A percentile compares a stretch with the other conserved stretches of the same genome.
phyloP scores from a whole-genome alignment of 257 asterid species.

The Plantago major region DNA sequence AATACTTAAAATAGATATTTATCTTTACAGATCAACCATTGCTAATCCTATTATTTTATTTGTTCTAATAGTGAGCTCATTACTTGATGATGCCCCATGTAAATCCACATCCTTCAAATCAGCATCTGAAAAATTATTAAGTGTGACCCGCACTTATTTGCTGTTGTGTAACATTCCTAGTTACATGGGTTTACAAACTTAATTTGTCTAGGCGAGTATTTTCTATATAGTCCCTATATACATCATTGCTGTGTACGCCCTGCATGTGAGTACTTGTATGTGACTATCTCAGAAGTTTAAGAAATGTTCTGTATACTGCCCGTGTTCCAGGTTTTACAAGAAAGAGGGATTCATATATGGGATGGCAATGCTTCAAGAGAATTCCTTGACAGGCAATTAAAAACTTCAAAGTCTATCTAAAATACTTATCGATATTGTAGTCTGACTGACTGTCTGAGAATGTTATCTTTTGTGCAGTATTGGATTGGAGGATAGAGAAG shows the following conservation, averaged over 20 bases:
- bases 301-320: conserved; percentile 2
- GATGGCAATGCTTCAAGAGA: conserved; percentile 82
- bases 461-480: conserved; percentile 35
- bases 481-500: conserved; percentile 65
- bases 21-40: neutral
- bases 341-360: conserved; percentile 66
- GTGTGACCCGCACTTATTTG: too few relatives aligned
- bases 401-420: conserved; percentile 6
- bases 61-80: neutral
- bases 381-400: conserved; percentile 58
- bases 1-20: neutral
- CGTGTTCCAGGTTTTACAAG: conserved; percentile 52
- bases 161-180: too few relatives aligned
- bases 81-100: neutral
- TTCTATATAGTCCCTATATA: neutral
- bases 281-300: neutral
- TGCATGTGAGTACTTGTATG: neutral
- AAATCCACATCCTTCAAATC: neutral
- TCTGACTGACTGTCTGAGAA: conserved; percentile 15
- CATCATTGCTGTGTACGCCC: neutral
- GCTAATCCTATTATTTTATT: neutral
- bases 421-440: conserved; percentile 6
- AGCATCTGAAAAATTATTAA: too few relatives aligned
- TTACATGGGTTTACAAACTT: too few relatives aligned
- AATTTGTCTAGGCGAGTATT: neutral